Evolutionary conservation across 202 grass and related monocot genomes (phyloP), one percentile per base, ranked within the genome.

Genomic region (Schoenoplectus triqueter): DNA sequence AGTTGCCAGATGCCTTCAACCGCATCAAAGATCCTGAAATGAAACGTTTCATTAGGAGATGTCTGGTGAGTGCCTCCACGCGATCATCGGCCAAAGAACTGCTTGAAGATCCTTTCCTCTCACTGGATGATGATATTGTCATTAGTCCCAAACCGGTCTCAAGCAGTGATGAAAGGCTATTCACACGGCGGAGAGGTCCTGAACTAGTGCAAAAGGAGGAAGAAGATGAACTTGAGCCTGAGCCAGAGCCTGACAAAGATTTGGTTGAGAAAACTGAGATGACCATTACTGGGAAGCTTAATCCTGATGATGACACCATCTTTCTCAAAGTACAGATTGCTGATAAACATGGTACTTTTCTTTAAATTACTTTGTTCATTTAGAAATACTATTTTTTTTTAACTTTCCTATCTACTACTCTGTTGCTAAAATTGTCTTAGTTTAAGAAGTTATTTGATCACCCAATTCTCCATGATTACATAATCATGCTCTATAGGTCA

Each of bases 271-370:
- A 61, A 20, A 88, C 18, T 0, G 88, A 85, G 66, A 98, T 98
- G 95, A 87, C 78, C 2, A 98, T 98, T 87, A 98, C 91, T 3
- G 96, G 96, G 44, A 98, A 95, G 87, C 85, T 95, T 31, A 94
- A 98, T 82, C 60, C 88, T 5, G 91, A 98, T 6, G 90, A 91
- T 74, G 96, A 91, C 84, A 81, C 90, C 4, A 92, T 98, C 66
- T 92, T 95, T 84, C 93, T 98, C 73, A 95, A 91, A 83, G 96
- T 98, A 1, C 91, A 98, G 85, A 92, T 98, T 86, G 59, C 84
- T 17, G 87, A 91, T 50, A 86, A 89, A 77, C 42, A 87, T 82
- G 90, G 93, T 95, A 86, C 7, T 13, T 10, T 44, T 18, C 54
- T 7, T 85, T 10, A 82, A 46, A 47, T 21, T 19, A 59, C 44